These are phyloP conservation scores for Thinopyrum obtusiflorum DNA, from an alignment of 202 grass and related monocot genomes.

Conservation along the genomic window DNA sequence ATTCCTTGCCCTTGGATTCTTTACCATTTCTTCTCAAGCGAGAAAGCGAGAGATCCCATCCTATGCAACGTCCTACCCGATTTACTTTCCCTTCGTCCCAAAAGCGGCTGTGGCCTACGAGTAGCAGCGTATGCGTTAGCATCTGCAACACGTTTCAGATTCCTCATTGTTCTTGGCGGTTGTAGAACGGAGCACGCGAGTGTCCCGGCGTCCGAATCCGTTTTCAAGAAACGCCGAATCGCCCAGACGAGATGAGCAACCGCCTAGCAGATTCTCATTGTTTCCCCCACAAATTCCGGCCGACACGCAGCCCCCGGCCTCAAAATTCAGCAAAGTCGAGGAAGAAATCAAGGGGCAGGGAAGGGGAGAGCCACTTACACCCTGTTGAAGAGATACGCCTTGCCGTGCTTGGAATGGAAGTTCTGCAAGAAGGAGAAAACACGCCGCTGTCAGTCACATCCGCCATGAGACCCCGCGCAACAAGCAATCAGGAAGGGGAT, in stretches of 20 bases:
- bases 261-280: too few relatives aligned
- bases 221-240: neutral
- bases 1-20: neutral
- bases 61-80: neutral
- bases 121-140: neutral
- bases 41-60: neutral
- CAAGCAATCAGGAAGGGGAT: neutral
- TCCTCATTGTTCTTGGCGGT: neutral
- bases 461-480: neutral
- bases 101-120: neutral
- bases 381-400: slow-evolving; percentile 88
- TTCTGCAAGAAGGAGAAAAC: slow-evolving; percentile 40
- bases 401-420: slow-evolving; percentile 86
- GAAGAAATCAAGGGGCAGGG: neutral
- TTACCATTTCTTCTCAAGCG: neutral
- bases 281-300: neutral
- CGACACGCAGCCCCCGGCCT: neutral
- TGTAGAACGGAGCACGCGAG: neutral
- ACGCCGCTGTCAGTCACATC: neutral
- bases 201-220: neutral
- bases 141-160: neutral
- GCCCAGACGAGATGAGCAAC: too few relatives aligned
- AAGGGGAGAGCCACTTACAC: slow-evolving; percentile 53
- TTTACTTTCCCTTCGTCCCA: neutral
- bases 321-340: neutral